Base-by-base conservation (phyloP, 1,284 basidiomycete genomes). In the Takashimella koratensis region DNA sequence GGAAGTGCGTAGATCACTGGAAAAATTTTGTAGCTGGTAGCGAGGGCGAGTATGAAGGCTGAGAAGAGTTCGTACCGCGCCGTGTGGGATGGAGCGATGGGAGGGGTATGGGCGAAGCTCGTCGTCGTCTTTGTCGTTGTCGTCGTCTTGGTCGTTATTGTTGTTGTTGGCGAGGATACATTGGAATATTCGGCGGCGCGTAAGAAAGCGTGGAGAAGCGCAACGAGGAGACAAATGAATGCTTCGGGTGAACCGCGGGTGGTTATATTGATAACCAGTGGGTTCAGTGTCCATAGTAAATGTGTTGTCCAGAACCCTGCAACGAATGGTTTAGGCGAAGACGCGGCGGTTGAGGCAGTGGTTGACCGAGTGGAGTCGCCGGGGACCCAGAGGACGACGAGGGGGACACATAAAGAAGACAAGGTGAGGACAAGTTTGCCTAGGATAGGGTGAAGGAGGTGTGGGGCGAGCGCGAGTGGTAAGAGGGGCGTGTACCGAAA, bases 401-500 rank as follows among this genome's bases (percentile, higher is more conserved):
- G 60, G 0, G 90, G 91, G 49, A 92, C 87, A 47, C 88, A 51
- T 45, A 98, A 81, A 64, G 98, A 94, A 68, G 87, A 88, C n/a
- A 79, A 74, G 3, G 89, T 85, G 65, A 99, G 96, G 25, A 97
- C 71, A 57, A 88, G 83, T 79, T 98, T 98, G 52, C 96, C 96
- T 63, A 90, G 90, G 4, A 87, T 82, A 3, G 84, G 83, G 62
- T 91, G 87, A 12, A 92, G 55, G 76, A 86, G 80, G 66, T 92
- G 94, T 2, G 95, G 93, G 2, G 85, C 79, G 23, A 97, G 77
- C 8, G 95, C 70, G 2, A 92, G 73, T 1, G 95, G 90, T 6
- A 99, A 81, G 25, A 98, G 77, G 3, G 95, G 95, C 1, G 95
- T 98, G 73, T 99, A 99, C 4, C 95, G 86, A 73, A 96, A 99